Evolutionary conservation across 2,329 filamentous ascomycete genomes (phyloP), one percentile per base, ranked within the genome.

Genomic region (Alternaria gaisen): DNA sequence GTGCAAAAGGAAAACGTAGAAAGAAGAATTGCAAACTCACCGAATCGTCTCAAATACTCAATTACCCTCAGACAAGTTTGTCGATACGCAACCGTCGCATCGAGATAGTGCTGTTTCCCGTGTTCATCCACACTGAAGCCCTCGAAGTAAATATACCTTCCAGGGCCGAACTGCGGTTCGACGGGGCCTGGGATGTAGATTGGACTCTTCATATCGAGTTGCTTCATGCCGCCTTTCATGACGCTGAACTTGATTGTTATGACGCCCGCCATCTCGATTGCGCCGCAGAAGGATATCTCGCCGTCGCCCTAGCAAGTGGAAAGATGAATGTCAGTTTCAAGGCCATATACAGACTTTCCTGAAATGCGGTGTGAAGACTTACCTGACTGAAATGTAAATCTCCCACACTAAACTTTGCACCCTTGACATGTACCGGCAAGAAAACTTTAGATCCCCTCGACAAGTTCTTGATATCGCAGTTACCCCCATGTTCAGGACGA

Each of bases 171-270:
- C 67, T 94, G 90, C 28, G 93, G 92, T 80, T 96, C 92, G 0
- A 97, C 93, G 0, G 93, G 92, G 0, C 93, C 93, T 0, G 93
- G 92, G 34, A 92, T 85, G 81, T 94, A 97, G 53, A 97, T 91
- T 0, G 93, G 93, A 7, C 87, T 90, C 78, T 93, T 94, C 80
- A 96, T 89, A 0, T 85, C 90, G 53, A 97, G 80, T 34, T 92
- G 86, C 44, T 83, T 84, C 73, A 96, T 85, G 20, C 93, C 94
- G 66, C 88, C 85, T 77, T 95, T 96, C 83, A 97, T 89, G 16
- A 97, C 91, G 51, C 87, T 89, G 83, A 97, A 94, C 72, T 95
- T 97, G 79, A 97, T 87, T 3, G 93, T 97, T 69, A 97, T 97
- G 43, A 92, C 83, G 5, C 93, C 93, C 0, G 93, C 92, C 91